These are phyloP conservation scores for Citropsis articulata DNA, from an alignment of 345 rosid genomes.

Conservation along the genomic window DNA sequence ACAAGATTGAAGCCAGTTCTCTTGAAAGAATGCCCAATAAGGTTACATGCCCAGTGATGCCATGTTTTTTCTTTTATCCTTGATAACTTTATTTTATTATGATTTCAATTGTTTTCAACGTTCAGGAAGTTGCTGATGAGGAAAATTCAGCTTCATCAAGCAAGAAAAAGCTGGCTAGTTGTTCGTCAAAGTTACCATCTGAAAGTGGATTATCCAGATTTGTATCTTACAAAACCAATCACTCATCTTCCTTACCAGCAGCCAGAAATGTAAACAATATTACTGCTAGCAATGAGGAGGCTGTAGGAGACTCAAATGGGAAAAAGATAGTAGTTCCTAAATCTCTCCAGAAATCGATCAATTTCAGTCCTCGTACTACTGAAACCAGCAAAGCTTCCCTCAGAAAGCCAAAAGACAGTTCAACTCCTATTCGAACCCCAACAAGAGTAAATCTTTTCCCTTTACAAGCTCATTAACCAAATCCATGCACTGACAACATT, in stretches of 20 bases:
- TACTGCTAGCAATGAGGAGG: constrained; percentile 21
- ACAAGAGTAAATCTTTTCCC: constrained; percentile 37
- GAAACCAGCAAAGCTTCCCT: constrained; percentile 35
- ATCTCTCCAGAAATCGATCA: constrained; percentile 46
- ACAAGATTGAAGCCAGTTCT: constrained; percentile 20
- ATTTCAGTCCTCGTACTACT: constrained; percentile 33
- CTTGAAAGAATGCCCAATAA: constrained; percentile 26
- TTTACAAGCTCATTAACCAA: neutral
- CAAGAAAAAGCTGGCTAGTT: constrained; percentile 37
- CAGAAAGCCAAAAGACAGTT: constrained; percentile 35
- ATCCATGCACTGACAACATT: neutral
- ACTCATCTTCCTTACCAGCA: constrained; percentile 20
- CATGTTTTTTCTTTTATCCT: neutral
- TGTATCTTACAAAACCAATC: constrained; percentile 29
- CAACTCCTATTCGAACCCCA: constrained; percentile 33
- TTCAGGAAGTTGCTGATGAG: constrained; percentile 34
- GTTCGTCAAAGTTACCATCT: constrained; percentile 28
- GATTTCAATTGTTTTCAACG: constrained; percentile 7
- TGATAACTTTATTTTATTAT: constrained; percentile 10
- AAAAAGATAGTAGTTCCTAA: constrained; percentile 39
- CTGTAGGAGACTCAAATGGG: constrained; percentile 17
- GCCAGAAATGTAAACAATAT: constrained; percentile 28
- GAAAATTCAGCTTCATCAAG: constrained; percentile 26
- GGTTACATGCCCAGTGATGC: constrained; percentile 30
- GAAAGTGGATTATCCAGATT: constrained; percentile 27